Base-by-base conservation (phyloP, 2,329 filamentous ascomycete genomes). In the Fonsecaea erecta region DNA sequence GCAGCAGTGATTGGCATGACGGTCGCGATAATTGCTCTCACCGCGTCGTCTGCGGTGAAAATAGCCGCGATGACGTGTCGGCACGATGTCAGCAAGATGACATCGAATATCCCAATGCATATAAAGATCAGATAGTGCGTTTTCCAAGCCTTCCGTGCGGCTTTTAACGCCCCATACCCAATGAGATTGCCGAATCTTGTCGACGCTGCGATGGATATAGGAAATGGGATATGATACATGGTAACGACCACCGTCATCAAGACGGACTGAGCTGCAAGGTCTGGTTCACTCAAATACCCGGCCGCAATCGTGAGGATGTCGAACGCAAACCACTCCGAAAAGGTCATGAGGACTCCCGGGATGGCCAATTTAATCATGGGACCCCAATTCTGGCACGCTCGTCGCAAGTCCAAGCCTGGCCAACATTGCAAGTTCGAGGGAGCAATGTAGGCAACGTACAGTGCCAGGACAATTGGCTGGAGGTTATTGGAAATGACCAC, bases 171-270 rank as follows among this genome's bases (percentile, higher is more conserved):
- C 2, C 87, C 88, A 0, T 92, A 91, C 11, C 92, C 92, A 66
- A 96, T 92, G 26, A 96, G 81, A 72, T 96, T 96, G 30, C 92
- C 92, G 4, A 95, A 87, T 1, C 92, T 86, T 0, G 92, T 96
- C 1, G 88, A 91, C 0, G 89, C 86, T 3, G 91, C 92, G 61
- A 96, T 91, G 40, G 88, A 90, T 70, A 95, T 85, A 0, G 92
- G 90, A 77, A 96, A 96, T 0, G 92, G 91, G 55, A 96, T 87
- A 77, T 94, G 91, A 72, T 87, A 93, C 80, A 93, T 88, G 63
- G 93, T 85, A 73, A 94, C 90, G 74, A 94, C 91, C 46, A 93
- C 79, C 0, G 88, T 91, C 55, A 88, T 84, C 4, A 96, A 79
- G 8, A 95, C 87, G 59, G 88, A 91, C 77, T 96, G 91, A 0